phyloP scores from a whole-genome alignment of 2,329 filamentous ascomycete genomes.

The Aureobasidium uvarum region DNA sequence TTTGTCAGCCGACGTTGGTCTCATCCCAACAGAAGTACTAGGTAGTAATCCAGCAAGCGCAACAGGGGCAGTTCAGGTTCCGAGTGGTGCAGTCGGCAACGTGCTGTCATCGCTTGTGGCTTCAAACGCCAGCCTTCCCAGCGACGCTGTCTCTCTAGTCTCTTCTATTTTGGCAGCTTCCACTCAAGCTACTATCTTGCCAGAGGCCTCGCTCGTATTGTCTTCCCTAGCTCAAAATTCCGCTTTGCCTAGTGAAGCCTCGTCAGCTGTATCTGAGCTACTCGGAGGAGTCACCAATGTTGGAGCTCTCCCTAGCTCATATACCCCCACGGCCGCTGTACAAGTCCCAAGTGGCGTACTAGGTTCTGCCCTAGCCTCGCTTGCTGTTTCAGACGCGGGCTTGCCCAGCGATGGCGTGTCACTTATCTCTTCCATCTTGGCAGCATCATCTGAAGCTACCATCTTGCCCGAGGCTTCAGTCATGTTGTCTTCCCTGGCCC shows the following conservation, averaged over 20 bases:
- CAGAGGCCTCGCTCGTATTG: neutral
- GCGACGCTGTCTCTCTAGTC: neutral
- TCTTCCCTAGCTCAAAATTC: neutral
- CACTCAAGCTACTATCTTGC: neutral
- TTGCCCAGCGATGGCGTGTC: neutral
- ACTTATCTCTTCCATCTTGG: constrained; percentile 2
- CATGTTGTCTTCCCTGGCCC: neutral
- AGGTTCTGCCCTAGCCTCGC: neutral
- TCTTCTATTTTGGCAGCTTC: constrained; percentile 4
- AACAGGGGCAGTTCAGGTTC: neutral
- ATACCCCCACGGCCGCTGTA: neutral
- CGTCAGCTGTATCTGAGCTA: neutral
- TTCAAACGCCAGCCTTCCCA: neutral
- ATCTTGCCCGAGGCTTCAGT: neutral
- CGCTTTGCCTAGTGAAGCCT: neutral
- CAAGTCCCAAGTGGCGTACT: neutral
- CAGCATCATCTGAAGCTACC: neutral
- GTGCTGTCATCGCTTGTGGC: constrained; percentile 4
- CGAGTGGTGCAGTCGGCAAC: neutral
- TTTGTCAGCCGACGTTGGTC: neutral
- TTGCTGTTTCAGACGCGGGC: neutral
- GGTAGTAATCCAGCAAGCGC: neutral
- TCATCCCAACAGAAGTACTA: neutral
- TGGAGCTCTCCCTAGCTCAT: neutral
- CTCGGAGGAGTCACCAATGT: constrained; percentile 1